Base-by-base conservation (phyloP, 2,329 filamentous ascomycete species). In the Hymenoscyphus fraxineus region DNA sequence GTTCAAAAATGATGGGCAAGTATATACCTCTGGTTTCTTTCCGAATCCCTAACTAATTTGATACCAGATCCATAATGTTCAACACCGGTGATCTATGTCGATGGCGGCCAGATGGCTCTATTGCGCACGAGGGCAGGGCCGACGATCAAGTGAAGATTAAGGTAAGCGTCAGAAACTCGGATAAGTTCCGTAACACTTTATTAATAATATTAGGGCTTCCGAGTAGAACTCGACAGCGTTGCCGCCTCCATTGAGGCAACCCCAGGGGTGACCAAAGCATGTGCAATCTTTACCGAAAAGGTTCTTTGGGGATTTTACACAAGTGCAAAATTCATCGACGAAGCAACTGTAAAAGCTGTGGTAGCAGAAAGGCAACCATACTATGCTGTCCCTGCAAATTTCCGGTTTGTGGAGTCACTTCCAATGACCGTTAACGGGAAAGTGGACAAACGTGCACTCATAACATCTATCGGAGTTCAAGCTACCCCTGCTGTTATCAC, bases 81-180 rank as follows among this genome's bases (percentile, higher is more conserved):
- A 84, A 85, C 69, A 87, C 85, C 1, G 85, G 85, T 6, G 85
- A 88, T 68, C 77, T 87, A 19, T 83, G 82, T 22, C 77, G 78
- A 13, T 87, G 84, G 84, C 77, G 77, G 41, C 71, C 77, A 1
- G 80, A 85, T 68, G 84, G 85, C 12, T 79, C 78, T 32, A 76
- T 88, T 44, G 79, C 84, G 55, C 83, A 82, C 27, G 79, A 85
- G 38, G 84, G 85, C 3, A 80, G 85, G 40, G 78, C 78, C 15
- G 85, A 88, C 67, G 84, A 87, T 65, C 85, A 87, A 70, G 82
- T 87, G 65, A 87, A 87, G 74, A 80, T 87, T 71, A 85, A 85
- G 75, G 79, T 80, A 72, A 60, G 19, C 9, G 22, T 15, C 32
- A 31, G 5, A 13, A 32, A 12, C 22, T 41, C 7, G 31, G 6